A percentile compares a stretch with the other conserved stretches of the same genome.
These are phyloP conservation scores for Trametes gibbosa DNA, from an alignment of 768 basidiomycete genomes.

Conservation along the genomic window DNA sequence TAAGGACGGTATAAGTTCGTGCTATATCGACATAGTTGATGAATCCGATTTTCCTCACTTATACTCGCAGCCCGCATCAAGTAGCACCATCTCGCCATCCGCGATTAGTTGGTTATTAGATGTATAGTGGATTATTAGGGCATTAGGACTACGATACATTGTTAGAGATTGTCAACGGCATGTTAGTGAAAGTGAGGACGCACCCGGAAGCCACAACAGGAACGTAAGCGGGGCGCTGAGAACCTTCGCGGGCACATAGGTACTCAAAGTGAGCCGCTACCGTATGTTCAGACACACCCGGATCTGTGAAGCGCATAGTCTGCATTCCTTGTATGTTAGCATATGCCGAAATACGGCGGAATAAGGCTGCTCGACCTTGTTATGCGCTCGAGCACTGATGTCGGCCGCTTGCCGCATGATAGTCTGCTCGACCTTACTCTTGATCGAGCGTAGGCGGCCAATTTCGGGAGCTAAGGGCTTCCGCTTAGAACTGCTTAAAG, in stretches of 20 bases:
- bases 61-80: slow-evolving; percentile 93
- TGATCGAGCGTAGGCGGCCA: slow-evolving; percentile 69
- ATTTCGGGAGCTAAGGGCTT: slow-evolving; percentile 64
- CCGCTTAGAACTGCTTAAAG: slow-evolving; percentile 44
- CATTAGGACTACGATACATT: slow-evolving; percentile 59
- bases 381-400: slow-evolving; percentile 82
- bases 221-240: slow-evolving; percentile 92
- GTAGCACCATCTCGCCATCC: slow-evolving; percentile 71
- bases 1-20: slow-evolving; percentile 29
- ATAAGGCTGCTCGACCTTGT: slow-evolving; percentile 53
- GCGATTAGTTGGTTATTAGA: slow-evolving; percentile 79
- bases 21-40: neutral
- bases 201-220: slow-evolving; percentile 96
- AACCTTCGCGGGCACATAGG: slow-evolving; percentile 71
- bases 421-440: slow-evolving; percentile 72
- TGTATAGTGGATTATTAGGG: slow-evolving; percentile 92
- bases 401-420: slow-evolving; percentile 86
- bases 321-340: slow-evolving; percentile 27
- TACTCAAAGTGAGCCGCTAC: slow-evolving; percentile 90
- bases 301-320: slow-evolving; percentile 79
- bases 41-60: slow-evolving; percentile 49
- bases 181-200: slow-evolving; percentile 20
- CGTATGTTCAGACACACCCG: slow-evolving; percentile 55
- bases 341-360: neutral
- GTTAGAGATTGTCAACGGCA: neutral